Conservation (phyloP, 2,329 filamentous ascomycete genomes). For the Alternaria triticina region DNA sequence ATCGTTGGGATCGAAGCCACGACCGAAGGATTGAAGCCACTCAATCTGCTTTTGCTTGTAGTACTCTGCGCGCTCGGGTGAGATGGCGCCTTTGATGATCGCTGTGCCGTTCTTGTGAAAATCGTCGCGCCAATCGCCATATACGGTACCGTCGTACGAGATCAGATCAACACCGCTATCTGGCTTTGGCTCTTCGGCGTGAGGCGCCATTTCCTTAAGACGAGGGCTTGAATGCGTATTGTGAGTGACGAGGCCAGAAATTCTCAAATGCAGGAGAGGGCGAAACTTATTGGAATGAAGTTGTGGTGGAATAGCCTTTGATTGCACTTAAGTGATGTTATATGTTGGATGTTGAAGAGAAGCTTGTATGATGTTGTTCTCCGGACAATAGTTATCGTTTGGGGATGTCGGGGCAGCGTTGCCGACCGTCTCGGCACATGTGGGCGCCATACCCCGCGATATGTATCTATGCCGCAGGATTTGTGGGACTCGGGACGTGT, state of each 20-base stretch:
- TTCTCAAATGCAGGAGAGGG: background rate
- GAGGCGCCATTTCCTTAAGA: slow-evolving; percentile 18
- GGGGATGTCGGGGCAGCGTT: background rate
- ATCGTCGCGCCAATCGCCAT: slow-evolving; percentile 26
- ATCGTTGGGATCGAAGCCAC: slow-evolving; percentile 48
- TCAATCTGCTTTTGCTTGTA: slow-evolving; percentile 51
- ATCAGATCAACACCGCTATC: slow-evolving; percentile 25
- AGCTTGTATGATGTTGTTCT: background rate
- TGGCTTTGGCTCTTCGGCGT: slow-evolving; percentile 21
- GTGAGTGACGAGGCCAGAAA: background rate
- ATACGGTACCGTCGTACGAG: slow-evolving; percentile 16
- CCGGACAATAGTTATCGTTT: background rate
- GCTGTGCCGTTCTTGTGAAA: slow-evolving; percentile 52
- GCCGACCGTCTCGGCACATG: background rate
- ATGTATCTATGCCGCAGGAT: background rate
- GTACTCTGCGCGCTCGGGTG: slow-evolving; percentile 47
- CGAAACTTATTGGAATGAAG: background rate
- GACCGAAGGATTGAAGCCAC: slow-evolving; percentile 53
- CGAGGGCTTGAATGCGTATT: background rate
- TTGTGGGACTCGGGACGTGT: background rate
- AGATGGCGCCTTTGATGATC: slow-evolving; percentile 51
- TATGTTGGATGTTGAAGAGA: background rate
- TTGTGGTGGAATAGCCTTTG: background rate
- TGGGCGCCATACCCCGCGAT: background rate
- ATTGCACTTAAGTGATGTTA: background rate